These are phyloP conservation scores for Xylariaceae sp. DNA, from an alignment of 2,329 filamentous ascomycete species.

Conservation along the genomic window DNA sequence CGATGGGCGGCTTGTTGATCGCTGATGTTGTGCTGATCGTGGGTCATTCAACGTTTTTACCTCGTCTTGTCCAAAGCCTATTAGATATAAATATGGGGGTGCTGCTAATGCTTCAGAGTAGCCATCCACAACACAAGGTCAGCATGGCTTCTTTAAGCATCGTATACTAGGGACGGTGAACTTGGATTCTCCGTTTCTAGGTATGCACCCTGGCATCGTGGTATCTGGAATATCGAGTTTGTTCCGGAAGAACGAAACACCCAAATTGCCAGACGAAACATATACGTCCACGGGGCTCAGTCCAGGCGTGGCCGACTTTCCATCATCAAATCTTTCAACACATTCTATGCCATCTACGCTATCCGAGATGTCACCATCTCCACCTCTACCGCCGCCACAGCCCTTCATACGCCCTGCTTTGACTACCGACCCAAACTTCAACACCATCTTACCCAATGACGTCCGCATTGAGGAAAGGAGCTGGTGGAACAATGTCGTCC, in stretches of 20 bases:
- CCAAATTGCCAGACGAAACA: constrained; percentile 23
- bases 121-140: constrained; percentile 21
- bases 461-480: constrained; percentile 61
- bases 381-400: constrained; percentile 14
- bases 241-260: constrained; percentile 47
- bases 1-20: constrained; percentile 79
- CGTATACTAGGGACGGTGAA: constrained; percentile 74
- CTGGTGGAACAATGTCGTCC: constrained; percentile 60
- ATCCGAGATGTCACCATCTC: constrained; percentile 17
- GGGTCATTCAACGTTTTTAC: constrained; percentile 27
- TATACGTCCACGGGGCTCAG: constrained; percentile 14
- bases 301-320: constrained; percentile 15
- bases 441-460: constrained; percentile 72
- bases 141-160: constrained; percentile 53
- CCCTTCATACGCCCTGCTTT: constrained; percentile 18
- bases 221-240: constrained; percentile 75
- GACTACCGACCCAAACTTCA: constrained; percentile 59
- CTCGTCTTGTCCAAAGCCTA: background rate
- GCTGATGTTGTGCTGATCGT: constrained; percentile 70
- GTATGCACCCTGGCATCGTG: constrained; percentile 83
- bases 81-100: background rate
- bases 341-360: constrained; percentile 24
- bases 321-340: constrained; percentile 22
- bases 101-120: constrained; percentile 17
- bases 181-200: constrained; percentile 80